Percentiles rank a stretch among this genome's conserved stretches.
phyloP scores from a whole-genome alignment of 768 basidiomycete species.

The Phlebiopsis flavidoalba region DNA sequence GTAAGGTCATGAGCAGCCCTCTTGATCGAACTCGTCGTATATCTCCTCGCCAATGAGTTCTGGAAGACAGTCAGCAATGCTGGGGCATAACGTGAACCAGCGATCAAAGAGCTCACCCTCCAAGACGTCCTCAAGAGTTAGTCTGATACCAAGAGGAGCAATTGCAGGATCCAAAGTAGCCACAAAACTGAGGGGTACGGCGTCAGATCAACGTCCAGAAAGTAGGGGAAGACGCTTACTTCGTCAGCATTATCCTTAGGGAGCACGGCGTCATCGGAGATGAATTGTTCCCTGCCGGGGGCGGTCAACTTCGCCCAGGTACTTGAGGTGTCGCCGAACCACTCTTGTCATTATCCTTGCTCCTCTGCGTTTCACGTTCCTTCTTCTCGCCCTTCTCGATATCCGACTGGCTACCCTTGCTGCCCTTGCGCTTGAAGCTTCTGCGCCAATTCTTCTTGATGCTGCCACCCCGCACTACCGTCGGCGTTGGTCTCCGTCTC shows the following conservation, averaged over 20 bases:
- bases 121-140: slow-evolving; percentile 84
- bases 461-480: slow-evolving; percentile 1
- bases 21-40: slow-evolving; percentile 80
- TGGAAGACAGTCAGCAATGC: slow-evolving; percentile 21
- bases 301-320: slow-evolving; percentile 20
- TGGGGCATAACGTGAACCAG: not conserved
- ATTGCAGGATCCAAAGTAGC: slow-evolving; percentile 71
- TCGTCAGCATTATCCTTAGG: slow-evolving; percentile 62
- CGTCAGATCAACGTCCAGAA: not conserved
- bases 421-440: slow-evolving; percentile 9
- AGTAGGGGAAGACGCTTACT: slow-evolving; percentile 29
- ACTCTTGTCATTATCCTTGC: slow-evolving; percentile 13
- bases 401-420: slow-evolving; percentile 12
- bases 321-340: slow-evolving; percentile 23
- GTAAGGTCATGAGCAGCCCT: slow-evolving; percentile 40
- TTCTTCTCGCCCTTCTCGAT: slow-evolving; percentile 14
- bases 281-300: slow-evolving; percentile 55
- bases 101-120: slow-evolving; percentile 45
- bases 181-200: slow-evolving; percentile 48
- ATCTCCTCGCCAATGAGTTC: slow-evolving; percentile 89
- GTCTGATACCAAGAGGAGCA: slow-evolving; percentile 77
- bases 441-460: slow-evolving; percentile 12
- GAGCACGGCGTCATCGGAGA: slow-evolving; percentile 80
- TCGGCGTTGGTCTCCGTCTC: slow-evolving; percentile 15
- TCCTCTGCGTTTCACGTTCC: slow-evolving; percentile 3